Evolutionary conservation across 768 basidiomycete species (phyloP), one percentile per base, ranked within the genome.

Genomic region (Thelephora ganbajun): DNA sequence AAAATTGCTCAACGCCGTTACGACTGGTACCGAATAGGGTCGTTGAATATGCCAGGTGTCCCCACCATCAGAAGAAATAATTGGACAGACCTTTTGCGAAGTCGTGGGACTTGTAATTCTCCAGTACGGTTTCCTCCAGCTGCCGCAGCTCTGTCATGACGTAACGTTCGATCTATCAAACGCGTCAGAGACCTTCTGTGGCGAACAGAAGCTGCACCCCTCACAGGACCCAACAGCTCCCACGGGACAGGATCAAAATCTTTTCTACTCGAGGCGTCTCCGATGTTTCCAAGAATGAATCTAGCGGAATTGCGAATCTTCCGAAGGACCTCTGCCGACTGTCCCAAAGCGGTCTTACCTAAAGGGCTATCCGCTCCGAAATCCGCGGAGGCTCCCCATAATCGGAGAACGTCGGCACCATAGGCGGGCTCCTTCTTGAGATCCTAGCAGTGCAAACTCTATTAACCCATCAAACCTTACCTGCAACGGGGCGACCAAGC

Each of bases 321-420:
- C 45, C 89, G 71, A 58, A 90, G 63, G 0, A 77, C 77, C 56
- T 92, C 85, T 0, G 76, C 73, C 1, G 81, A 74, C 57, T 91
- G 84, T 0, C 77, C 66, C 22, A 98, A 71, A 13, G 86, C 76
- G 0, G 73, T 80, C 1, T 80, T 77, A 0, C 94, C 87, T 45
- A 97, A 81, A 5, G 84, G 76, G 66, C 87, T 86, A 61, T 98
- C 94, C 22, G 77, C 74, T 63, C 85, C 81, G 57, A 88, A 94
- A 54, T 96, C 91, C 19, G 88, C 82, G 0, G 86, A 83, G 2
- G 91, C 93, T 9, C 76, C 85, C 94, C 94, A 99, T 6, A 94
- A 67, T 6, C 94, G 76, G 30, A 98, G 71, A 1, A 83, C 74
- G 57, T 97, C 93, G 6, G 86, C 71, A 1, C 94, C 93, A 61